These are phyloP conservation scores for Ascochyta viciae-villosae DNA, from an alignment of 2,329 filamentous ascomycete species.

Conservation along the genomic window DNA sequence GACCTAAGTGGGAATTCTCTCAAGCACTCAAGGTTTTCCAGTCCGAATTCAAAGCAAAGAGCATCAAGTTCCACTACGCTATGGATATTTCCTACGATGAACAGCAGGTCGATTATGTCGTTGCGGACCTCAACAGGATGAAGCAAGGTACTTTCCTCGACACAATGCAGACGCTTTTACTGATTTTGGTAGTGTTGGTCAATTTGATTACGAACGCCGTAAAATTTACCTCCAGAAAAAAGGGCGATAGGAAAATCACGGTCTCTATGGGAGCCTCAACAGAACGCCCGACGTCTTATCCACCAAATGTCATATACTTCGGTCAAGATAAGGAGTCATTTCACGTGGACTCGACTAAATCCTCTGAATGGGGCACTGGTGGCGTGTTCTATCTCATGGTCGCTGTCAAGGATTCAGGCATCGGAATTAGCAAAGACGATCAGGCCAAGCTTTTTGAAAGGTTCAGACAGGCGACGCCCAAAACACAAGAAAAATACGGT, in stretches of 20 bases:
- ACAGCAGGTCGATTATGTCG: slow-evolving; percentile 47
- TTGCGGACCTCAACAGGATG: slow-evolving; percentile 48
- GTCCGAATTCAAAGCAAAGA: slow-evolving; percentile 48
- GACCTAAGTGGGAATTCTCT: slow-evolving; percentile 49
- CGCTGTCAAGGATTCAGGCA: slow-evolving; percentile 53
- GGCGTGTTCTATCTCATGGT: slow-evolving; percentile 53
- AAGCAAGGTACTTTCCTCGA: slow-evolving; percentile 37
- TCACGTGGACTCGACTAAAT: slow-evolving; percentile 52
- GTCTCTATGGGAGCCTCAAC: slow-evolving; percentile 51
- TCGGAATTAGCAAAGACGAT: slow-evolving; percentile 51
- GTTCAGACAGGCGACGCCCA: slow-evolving; percentile 51
- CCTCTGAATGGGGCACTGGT: slow-evolving; percentile 52
- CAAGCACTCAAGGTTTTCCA: slow-evolving; percentile 50
- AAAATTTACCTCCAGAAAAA: slow-evolving; percentile 54
- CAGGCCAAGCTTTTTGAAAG: slow-evolving; percentile 54
- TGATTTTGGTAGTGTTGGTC: slow-evolving; percentile 46
- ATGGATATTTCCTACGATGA: slow-evolving; percentile 53
- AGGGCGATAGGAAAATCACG: slow-evolving; percentile 48
- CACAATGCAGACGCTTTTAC: not conserved
- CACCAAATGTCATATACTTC: slow-evolving; percentile 55
- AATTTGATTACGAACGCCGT: slow-evolving; percentile 56
- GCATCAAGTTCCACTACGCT: slow-evolving; percentile 48
- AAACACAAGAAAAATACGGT: slow-evolving; percentile 53
- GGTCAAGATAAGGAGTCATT: slow-evolving; percentile 44
- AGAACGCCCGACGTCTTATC: slow-evolving; percentile 50